Evolutionary conservation across 371 early-diverging fungal species (phyloP), one percentile per base, ranked within the genome.

Genomic region (Mucor plumbeus): DNA sequence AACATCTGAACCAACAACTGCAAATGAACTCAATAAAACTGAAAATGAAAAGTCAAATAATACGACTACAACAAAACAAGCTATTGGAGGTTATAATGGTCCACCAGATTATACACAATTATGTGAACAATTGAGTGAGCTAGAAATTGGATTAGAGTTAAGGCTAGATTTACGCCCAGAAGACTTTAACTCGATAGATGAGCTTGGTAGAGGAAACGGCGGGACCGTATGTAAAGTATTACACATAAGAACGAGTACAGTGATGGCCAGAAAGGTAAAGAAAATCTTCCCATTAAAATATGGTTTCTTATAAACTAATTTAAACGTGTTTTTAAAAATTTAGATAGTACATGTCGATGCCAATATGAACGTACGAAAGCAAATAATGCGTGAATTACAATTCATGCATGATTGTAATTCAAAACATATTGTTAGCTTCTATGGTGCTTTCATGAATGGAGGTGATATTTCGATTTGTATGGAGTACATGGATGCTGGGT

Each of bases 401-500:
- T 92, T 94, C 77, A 84, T 96, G 85, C 90, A 93, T 68, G 89
- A 90, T 71, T 96, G 96, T 79, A 88, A 91, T 70, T 90, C 90
- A 41, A 85, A 83, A 59, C 92, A 93, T 73, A 96, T 95, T 72
- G 93, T 96, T n/a, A 87, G 90, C 26, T 95, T 92, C 69, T 94
- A 92, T 73, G 96, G 96, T 35, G 94, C 96, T 21, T 96, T 90
- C 71, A 84, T 90, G 76, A 85, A 88, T 68, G 92, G 92, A 14
- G 87, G 88, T 13, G 92, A 93, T 79, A 89, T 96, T 65, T 92
- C 91, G 34, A 92, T 95, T 65, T 94, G 94, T 84, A 94, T 96
- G 94, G 96, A 95, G 76, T 93, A 88, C 76, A 94, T 96, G 94
- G 91, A 92, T 69, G 77, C 86, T 64, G 93, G 94, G 85, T 88